Percentiles rank a stretch among this genome's conserved stretches.
Evolutionary conservation across 495 filamentous ascomycete species (phyloP).

Genomic region (Neurospora sp.): DNA sequence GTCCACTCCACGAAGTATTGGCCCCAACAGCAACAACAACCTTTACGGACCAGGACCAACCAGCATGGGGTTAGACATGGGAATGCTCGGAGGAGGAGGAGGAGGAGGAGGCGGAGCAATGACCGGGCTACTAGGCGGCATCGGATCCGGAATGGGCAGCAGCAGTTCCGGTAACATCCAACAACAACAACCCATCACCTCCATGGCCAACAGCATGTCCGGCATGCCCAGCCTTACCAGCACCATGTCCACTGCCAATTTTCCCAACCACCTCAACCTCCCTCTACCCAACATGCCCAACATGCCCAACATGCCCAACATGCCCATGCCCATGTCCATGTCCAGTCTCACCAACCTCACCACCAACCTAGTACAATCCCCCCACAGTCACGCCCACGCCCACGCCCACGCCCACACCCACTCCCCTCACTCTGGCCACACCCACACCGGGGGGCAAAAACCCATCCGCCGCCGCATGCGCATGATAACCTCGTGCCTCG

Average conservation of each 20-base stretch:
- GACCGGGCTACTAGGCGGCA: not conserved
- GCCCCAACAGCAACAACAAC: not conserved
- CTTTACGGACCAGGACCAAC: not conserved
- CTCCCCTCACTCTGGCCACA: not conserved
- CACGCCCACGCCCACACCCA: not conserved
- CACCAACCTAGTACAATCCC: not conserved
- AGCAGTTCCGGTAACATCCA: not conserved
- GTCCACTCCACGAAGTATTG: not conserved
- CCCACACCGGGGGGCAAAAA: slow-evolving; percentile 7
- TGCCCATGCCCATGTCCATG: not conserved
- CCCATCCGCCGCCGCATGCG: slow-evolving; percentile 55
- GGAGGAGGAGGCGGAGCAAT: not conserved
- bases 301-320: not conserved
- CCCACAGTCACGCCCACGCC: not conserved
- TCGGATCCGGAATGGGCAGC: not conserved
- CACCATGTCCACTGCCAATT: not conserved
- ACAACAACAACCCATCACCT: not conserved
- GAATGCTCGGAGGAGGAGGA: not conserved
- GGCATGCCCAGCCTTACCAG: not conserved
- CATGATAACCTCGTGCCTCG: slow-evolving; percentile 57
- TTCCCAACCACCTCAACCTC: not conserved
- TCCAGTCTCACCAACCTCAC: not conserved
- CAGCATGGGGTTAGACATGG: not conserved
- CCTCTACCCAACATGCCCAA: not conserved
- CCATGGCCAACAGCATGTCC: not conserved